Conservation (phyloP, 768 basidiomycete species). For the Leccinellum luteum region DNA sequence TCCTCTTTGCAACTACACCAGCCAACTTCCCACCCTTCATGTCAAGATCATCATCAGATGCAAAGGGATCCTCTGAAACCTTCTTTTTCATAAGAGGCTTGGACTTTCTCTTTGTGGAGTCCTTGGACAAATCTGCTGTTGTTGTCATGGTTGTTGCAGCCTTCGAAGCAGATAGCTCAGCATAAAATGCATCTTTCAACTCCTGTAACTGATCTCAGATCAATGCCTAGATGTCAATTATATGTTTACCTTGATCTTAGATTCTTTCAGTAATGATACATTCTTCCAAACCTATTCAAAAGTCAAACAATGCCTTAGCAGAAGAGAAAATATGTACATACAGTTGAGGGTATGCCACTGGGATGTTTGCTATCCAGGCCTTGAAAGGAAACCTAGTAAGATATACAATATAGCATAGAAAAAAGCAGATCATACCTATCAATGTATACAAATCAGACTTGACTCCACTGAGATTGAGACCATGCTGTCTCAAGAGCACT, state of each 20-base stretch:
- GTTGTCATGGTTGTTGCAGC: constrained; percentile 16
- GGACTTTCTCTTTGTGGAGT: constrained; percentile 26
- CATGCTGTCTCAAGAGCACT: constrained; percentile 62
- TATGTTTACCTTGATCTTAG: constrained; percentile 57
- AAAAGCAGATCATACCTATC: constrained; percentile 43
- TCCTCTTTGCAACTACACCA: constrained; percentile 7
- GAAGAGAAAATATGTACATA: constrained; percentile 26
- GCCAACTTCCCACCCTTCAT: constrained; percentile 17
- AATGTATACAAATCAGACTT: constrained; percentile 69
- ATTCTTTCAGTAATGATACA: constrained; percentile 51
- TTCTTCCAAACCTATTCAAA: constrained; percentile 66
- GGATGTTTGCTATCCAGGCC: constrained; percentile 76
- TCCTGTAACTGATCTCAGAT: constrained; percentile 37
- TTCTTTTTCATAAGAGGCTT: constrained; percentile 51
- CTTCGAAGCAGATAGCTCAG: constrained; percentile 40
- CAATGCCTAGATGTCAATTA: not conserved
- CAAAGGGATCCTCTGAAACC: constrained; percentile 47
- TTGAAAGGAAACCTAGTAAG: constrained; percentile 21
- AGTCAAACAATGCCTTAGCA: not conserved
- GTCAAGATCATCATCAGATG: constrained; percentile 43
- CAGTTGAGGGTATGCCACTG: constrained; percentile 70
- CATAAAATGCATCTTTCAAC: constrained; percentile 60
- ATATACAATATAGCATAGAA: not conserved
- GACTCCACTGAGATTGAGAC: constrained; percentile 62
- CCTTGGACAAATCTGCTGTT: constrained; percentile 20